Conservation (phyloP, 768 basidiomycete species). For the Daedaleopsis sinensis region DNA sequence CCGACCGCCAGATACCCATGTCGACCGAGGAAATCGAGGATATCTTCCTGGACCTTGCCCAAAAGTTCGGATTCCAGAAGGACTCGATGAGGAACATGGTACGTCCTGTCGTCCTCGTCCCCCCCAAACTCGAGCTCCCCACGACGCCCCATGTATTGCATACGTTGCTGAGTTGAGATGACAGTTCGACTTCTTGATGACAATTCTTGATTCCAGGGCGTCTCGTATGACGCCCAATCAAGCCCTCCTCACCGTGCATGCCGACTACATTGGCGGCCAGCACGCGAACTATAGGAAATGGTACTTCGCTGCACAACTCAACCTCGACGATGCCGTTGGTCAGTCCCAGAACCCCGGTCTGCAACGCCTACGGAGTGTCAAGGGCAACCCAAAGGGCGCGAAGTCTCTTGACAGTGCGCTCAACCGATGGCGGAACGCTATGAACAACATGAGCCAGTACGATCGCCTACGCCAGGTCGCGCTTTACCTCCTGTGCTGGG, state of each 20-base stretch:
- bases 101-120: conserved; percentile 24
- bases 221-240: conserved; percentile 98
- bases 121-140: conserved; percentile 1
- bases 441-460: conserved; percentile 99
- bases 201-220: conserved; percentile 95
- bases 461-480: conserved; percentile 96
- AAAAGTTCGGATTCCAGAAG: conserved; percentile 98
- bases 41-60: conserved; percentile 95
- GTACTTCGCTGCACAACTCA: conserved; percentile 99
- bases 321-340: conserved; percentile 98
- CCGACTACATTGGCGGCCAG: conserved; percentile 98
- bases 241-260: conserved; percentile 94
- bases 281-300: conserved; percentile 99
- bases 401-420: conserved; percentile 94
- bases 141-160: not conserved
- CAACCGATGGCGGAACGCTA: conserved; percentile 95
- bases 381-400: conserved; percentile 57
- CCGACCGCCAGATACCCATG: conserved; percentile 92
- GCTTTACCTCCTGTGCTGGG: conserved; percentile 96
- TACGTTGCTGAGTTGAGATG: conserved; percentile 13
- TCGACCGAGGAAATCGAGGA: conserved; percentile 99
- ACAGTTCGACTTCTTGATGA: conserved; percentile 98
- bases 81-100: conserved; percentile 97
- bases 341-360: conserved; percentile 93
- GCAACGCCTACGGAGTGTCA: conserved; percentile 84